Conservation (phyloP, 2,329 filamentous ascomycete genomes). For the Phoma herbarum region DNA sequence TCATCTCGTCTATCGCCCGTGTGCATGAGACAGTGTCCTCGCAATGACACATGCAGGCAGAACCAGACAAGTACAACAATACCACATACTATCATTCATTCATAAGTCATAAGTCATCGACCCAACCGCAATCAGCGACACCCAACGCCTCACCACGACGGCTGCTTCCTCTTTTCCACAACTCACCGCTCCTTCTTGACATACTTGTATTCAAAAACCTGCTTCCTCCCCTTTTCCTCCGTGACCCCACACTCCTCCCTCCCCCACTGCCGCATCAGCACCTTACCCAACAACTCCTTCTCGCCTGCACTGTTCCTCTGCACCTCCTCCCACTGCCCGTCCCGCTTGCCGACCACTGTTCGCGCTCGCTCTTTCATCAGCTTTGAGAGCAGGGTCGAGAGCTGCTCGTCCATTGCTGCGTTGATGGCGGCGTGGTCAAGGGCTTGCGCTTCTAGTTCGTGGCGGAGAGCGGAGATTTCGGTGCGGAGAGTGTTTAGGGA, state of each 20-base stretch:
- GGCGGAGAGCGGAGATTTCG: constrained; percentile 30
- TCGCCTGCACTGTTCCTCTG: constrained; percentile 35
- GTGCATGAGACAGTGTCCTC: too few species aligned
- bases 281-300: constrained; percentile 42
- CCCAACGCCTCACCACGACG: neutral
- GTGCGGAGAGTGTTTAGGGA: constrained; percentile 18
- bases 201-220: constrained; percentile 45
- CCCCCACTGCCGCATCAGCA: constrained; percentile 50
- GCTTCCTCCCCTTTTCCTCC: constrained; percentile 32
- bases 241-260: constrained; percentile 44
- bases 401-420: constrained; percentile 45
- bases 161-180: neutral
- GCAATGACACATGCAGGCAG: too few species aligned
- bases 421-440: constrained; percentile 44
- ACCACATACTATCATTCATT: neutral
- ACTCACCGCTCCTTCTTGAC: constrained; percentile 22
- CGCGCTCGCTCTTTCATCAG: constrained; percentile 45
- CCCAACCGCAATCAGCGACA: neutral
- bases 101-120: neutral
- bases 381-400: constrained; percentile 39
- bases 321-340: constrained; percentile 47
- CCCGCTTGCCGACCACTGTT: constrained; percentile 41
- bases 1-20: too few species aligned
- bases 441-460: constrained; percentile 31
- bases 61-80: too few species aligned